Evolutionary conservation across 192 early-diverging fungal genomes (phyloP).

Genomic region (Coemansia sp.): DNA sequence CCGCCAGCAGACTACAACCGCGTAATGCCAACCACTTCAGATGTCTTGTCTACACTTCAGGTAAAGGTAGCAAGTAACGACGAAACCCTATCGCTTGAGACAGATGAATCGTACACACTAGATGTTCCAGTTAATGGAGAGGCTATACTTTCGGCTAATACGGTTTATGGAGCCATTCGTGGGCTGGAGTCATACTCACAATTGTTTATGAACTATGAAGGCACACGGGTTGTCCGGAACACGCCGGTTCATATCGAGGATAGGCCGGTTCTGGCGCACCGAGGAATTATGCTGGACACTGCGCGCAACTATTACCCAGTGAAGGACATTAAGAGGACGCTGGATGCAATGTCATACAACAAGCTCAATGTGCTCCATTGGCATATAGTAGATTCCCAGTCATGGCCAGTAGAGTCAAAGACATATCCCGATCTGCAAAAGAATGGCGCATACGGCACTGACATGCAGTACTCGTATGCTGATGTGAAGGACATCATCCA

Average conservation of each 20-base stretch:
- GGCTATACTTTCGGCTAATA: slow-evolving; percentile 58
- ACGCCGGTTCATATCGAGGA: slow-evolving; percentile 63
- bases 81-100: slow-evolving; percentile 55
- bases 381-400: slow-evolving; percentile 72
- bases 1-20: slow-evolving; percentile 51
- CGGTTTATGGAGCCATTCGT: slow-evolving; percentile 68
- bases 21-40: slow-evolving; percentile 2
- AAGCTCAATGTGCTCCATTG: slow-evolving; percentile 81
- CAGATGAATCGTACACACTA: slow-evolving; percentile 73
- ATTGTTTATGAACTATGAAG: slow-evolving; percentile 53
- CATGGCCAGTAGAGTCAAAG: slow-evolving; percentile 69
- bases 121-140: slow-evolving; percentile 56
- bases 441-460: slow-evolving; percentile 64
- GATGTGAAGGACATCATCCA: slow-evolving; percentile 70
- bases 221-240: slow-evolving; percentile 51
- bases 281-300: slow-evolving; percentile 71
- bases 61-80: slow-evolving; percentile 52
- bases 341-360: slow-evolving; percentile 69
- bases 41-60: slow-evolving; percentile 36
- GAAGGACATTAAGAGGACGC: slow-evolving; percentile 56
- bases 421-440: slow-evolving; percentile 60
- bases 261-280: slow-evolving; percentile 61
- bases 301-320: slow-evolving; percentile 67
- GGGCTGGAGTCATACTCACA: slow-evolving; percentile 74
- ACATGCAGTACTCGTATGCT: slow-evolving; percentile 66